phyloP scores from a whole-genome alignment of 805 yeast genomes.

The Scheffersomyces coipomensis region DNA sequence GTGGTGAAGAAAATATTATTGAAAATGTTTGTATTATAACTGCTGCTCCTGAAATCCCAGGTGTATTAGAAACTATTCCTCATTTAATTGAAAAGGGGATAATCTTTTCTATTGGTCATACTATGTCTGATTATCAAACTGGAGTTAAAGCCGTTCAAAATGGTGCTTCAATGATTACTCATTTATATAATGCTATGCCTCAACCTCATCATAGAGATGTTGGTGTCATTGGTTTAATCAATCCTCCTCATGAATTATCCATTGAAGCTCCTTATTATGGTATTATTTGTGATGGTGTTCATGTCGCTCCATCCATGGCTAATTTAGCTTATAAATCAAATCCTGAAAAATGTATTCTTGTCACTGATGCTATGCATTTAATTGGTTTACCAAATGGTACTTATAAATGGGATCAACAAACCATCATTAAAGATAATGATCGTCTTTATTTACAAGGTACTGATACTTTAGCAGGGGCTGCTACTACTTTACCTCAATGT shows the following conservation, averaged over 20 bases:
- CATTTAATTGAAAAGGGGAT: slow-evolving; percentile 29
- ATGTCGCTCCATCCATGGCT: slow-evolving; percentile 55
- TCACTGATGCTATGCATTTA: slow-evolving; percentile 59
- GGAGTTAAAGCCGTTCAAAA: slow-evolving; percentile 42
- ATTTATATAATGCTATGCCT: slow-evolving; percentile 63
- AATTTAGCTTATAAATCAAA: slow-evolving; percentile 48
- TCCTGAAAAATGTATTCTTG: slow-evolving; percentile 54
- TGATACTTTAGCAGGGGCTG: slow-evolving; percentile 60
- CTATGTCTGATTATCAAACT: slow-evolving; percentile 38
- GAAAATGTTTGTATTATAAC: slow-evolving; percentile 43
- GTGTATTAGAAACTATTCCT: slow-evolving; percentile 44
- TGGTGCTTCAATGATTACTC: slow-evolving; percentile 64
- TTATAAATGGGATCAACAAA: slow-evolving; percentile 51
- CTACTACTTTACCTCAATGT: slow-evolving; percentile 53
- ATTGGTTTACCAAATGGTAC: slow-evolving; percentile 58
- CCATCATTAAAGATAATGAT: slow-evolving; percentile 47
- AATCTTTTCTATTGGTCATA: slow-evolving; percentile 48
- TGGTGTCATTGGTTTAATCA: slow-evolving; percentile 52
- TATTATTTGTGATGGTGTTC: slow-evolving; percentile 57
- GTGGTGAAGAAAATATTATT: slow-evolving; percentile 26
- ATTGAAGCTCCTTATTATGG: slow-evolving; percentile 47
- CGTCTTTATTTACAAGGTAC: slow-evolving; percentile 50
- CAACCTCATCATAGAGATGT: slow-evolving; percentile 59
- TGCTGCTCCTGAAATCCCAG: slow-evolving; percentile 52
- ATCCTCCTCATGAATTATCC: slow-evolving; percentile 22